Evolutionary conservation across 2,329 filamentous ascomycete species (phyloP), one percentile per base, ranked within the genome.

Genomic region (Trichothecium roseum): DNA sequence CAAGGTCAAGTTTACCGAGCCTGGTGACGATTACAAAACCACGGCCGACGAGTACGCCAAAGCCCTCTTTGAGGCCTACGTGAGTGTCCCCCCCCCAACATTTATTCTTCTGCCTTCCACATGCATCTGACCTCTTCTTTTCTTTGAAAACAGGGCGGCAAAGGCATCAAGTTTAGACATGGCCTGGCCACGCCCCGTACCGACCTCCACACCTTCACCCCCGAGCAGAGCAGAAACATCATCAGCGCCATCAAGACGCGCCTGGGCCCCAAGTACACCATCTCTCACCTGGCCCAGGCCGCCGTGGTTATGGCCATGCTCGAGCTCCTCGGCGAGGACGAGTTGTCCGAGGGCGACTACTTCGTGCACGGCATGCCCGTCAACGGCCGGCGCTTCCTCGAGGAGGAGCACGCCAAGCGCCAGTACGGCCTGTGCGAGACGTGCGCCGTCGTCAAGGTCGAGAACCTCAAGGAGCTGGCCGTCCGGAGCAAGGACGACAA

Each of bases 241-340:
- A 35, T 36, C 14, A 16, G 24, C 10, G 37, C 33, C 22, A 32
- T 39, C 17, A 39, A 39, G 22, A 32, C 33, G 16, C 18, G 33
- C 4, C 37, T 39, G 6, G 37, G 37, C n/a, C 37, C 37, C 15
- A n/a, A 36, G 9, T 39, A 32, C 28, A 39, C 37, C 13, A 35
- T 39, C 20, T 35, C 37, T 18, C 37, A 39, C 18, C 33, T 39
- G 28, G 33, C 28, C 15, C 37, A 39, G 12, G 33, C 37, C 12
- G 37, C 37, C 16, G 32, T 30, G n/a, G 33, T 39, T 6, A 16
- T 39, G 8, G 37, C 37, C 15, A 32, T 39, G 33, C 33, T 39
- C 26, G 29, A 20, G 20, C 28, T 15, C 22, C 13, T 18, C 34
- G 10, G 12, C 34, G 20, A 24, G 10, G 12, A 8, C 5, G 22